Base-by-base conservation (phyloP, 495 filamentous ascomycete species). In the Trichoderma virens region DNA sequence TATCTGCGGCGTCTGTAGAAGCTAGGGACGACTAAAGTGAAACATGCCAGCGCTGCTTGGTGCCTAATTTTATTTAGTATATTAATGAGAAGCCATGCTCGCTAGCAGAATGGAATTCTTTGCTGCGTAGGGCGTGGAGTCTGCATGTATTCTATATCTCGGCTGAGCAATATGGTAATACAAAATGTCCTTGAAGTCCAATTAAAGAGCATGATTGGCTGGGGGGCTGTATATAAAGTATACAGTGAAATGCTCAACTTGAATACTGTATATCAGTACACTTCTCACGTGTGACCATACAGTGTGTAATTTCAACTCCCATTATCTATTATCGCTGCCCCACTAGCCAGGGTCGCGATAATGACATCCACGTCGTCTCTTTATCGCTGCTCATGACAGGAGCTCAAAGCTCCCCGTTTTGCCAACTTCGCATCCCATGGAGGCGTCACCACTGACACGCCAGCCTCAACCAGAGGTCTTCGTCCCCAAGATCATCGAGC, bases 381-480 rank as follows among this genome's bases (percentile, higher is more conserved):
- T 35, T 35, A 56, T 56, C 51, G 51, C 51, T 28, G 16, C 25
- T 18, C 3, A 30, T 30, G 51, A 56, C 51, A 56, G 51, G 51
- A 56, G 51, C 51, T 56, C 20, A 9, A 16, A 28, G 51, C 51
- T 56, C 51, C 20, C 27, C 25, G 20, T 11, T 56, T 30, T 25
- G 25, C 51, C 51, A 56, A 63, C 30, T 64, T 47, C 41, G 59
- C 54, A 54, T 65, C 63, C 62, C 65, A 96, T 97, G 92, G 91
- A 95, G 76, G 82, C 86, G 60, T 97, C 93, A 71, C 94, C 94
- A 65, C 85, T 98, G 71, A 96, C 92, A 27, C 92, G 93, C 76
- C 93, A 97, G 80, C 85, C 83, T 76, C 85, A 94, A 71, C 95
- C 94, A 65, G 91, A 92, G 71, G 82, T 85, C 51, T 97, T 98